A percentile compares a stretch with the other conserved stretches of the same genome.
Evolutionary conservation across 108 stramenopile genomes (phyloP).

Genomic region (Hondaea fermentalgiana): DNA sequence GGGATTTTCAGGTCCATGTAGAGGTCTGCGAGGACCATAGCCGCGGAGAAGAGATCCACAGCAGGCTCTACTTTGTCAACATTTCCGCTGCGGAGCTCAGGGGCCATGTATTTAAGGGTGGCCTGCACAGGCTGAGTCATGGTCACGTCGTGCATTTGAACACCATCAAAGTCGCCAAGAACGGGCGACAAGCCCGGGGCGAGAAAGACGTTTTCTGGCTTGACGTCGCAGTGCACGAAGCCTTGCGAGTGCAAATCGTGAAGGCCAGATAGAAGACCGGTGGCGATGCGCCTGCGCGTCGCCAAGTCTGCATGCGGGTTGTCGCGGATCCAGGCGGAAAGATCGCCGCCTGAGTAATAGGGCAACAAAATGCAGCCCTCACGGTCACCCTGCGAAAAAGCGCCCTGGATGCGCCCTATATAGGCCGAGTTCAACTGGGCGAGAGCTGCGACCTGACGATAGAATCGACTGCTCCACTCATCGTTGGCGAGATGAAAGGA

Average conservation of each 20-base stretch:
- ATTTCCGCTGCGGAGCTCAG: background rate
- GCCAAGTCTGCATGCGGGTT: background rate
- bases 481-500: background rate
- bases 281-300: constrained; percentile 26
- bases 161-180: background rate
- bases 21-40: background rate
- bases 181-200: background rate
- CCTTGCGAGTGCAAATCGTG: constrained; percentile 35
- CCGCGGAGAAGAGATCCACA: background rate
- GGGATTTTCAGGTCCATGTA: background rate
- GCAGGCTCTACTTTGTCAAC: background rate
- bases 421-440: background rate
- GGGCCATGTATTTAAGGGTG: background rate
- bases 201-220: constrained; percentile 26
- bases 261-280: constrained; percentile 43
- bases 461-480: background rate
- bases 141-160: background rate
- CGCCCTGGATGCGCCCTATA: background rate
- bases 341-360: background rate
- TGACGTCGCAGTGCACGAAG: constrained; percentile 27
- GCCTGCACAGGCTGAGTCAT: background rate
- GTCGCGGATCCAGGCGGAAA: background rate
- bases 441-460: background rate
- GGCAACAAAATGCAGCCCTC: background rate
- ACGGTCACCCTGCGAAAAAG: background rate